These are phyloP conservation scores for Gossypium herbaceum DNA, from an alignment of 345 rosid genomes.

Conservation along the genomic window DNA sequence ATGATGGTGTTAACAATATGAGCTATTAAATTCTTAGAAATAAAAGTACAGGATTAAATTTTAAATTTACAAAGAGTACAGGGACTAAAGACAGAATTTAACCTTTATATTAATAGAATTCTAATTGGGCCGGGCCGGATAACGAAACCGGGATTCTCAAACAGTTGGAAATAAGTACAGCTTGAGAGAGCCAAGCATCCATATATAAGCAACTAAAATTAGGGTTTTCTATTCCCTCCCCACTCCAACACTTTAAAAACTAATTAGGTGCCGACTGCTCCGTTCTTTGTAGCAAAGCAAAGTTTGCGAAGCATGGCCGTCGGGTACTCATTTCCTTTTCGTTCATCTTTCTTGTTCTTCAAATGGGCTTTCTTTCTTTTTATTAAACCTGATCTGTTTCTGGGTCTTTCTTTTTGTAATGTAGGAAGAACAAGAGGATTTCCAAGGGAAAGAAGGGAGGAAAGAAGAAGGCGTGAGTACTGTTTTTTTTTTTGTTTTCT, in stretches of 20 bases:
- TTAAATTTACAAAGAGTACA: no score
- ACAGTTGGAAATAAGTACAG: not conserved
- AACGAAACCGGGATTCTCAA: no score
- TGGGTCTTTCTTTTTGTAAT: not conserved
- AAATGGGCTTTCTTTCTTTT: not conserved
- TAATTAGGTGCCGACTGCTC: not conserved
- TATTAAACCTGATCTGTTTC: not conserved
- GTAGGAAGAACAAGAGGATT: conserved; percentile 91
- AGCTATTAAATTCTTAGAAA: no score
- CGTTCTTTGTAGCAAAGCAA: not conserved
- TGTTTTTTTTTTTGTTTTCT: not conserved
- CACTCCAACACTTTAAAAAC: not conserved
- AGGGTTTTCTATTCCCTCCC: conserved; percentile 18
- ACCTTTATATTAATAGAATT: no score
- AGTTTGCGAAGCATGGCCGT: conserved; percentile 18
- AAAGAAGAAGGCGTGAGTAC: conserved; percentile 85
- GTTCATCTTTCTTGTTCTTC: not conserved
- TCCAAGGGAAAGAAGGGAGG: conserved; percentile 98
- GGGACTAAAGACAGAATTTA: no score
- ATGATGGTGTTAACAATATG: no score
- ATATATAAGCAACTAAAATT: not conserved
- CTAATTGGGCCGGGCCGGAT: no score
- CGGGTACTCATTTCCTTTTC: conserved; percentile 6
- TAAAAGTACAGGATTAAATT: no score
- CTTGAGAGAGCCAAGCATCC: not conserved